Evolutionary conservation across 1,284 basidiomycete species (phyloP).

Genomic region (Testicularia cyperi): DNA sequence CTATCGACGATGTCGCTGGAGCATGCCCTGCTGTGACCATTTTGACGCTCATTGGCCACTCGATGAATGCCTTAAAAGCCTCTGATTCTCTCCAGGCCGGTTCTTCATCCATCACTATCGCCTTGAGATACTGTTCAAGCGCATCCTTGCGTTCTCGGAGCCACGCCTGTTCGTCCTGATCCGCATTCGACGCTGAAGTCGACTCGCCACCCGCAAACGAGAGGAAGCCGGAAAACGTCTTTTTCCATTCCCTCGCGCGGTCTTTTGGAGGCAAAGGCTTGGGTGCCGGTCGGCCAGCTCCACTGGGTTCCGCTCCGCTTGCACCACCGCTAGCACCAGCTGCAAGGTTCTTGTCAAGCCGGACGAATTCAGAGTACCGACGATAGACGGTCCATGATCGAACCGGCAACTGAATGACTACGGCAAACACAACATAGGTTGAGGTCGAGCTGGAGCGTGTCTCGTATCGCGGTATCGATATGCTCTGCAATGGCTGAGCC

Average conservation of each 20-base stretch:
- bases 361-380: slow-evolving; percentile 89
- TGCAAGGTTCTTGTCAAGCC: slow-evolving; percentile 77
- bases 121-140: slow-evolving; percentile 82
- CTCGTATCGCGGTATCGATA: slow-evolving; percentile 54
- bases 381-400: slow-evolving; percentile 89
- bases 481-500: slow-evolving; percentile 52
- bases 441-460: slow-evolving; percentile 50
- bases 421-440: slow-evolving; percentile 75
- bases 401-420: slow-evolving; percentile 71
- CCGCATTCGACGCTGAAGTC: no score
- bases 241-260: slow-evolving; percentile 63
- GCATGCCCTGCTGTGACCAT: slow-evolving; percentile 8
- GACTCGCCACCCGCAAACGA: slow-evolving; percentile 19
- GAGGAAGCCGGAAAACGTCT: slow-evolving; percentile 43
- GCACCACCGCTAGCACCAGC: slow-evolving; percentile 65
- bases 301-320: slow-evolving; percentile 21
- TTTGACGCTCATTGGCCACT: slow-evolving; percentile 66
- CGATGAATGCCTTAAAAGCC: slow-evolving; percentile 83
- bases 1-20: neutral
- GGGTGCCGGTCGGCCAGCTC: slow-evolving; percentile 66
- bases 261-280: slow-evolving; percentile 78
- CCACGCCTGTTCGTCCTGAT: slow-evolving; percentile 60
- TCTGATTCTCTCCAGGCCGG: slow-evolving; percentile 76
- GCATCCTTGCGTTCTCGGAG: slow-evolving; percentile 74
- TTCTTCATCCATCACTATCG: slow-evolving; percentile 78